These are phyloP conservation scores for Scheffersomyces quercinus DNA, from an alignment of 1,139 yeast species.

Conservation along the genomic window DNA sequence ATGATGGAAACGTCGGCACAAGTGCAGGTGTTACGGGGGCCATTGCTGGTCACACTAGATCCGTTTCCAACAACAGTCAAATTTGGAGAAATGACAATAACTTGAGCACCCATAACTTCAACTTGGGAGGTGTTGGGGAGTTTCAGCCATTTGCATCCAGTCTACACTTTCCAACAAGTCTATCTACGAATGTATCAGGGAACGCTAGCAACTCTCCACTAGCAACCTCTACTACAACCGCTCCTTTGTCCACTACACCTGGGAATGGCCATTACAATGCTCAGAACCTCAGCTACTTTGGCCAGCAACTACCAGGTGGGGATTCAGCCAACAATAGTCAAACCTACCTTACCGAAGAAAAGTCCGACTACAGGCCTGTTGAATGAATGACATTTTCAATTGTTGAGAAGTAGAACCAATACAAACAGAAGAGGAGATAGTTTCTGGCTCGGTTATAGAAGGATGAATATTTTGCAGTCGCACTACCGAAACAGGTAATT, in stretches of 20 bases:
- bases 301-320: background rate
- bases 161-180: background rate
- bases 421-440: too few relatives aligned
- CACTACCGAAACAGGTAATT: too few relatives aligned
- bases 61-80: constrained; percentile 26
- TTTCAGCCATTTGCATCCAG: constrained; percentile 1
- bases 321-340: background rate
- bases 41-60: constrained; percentile 19
- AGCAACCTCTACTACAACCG: background rate
- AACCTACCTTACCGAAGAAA: background rate
- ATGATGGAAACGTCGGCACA: background rate
- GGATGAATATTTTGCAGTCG: too few relatives aligned
- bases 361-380: too few relatives aligned
- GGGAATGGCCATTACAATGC: background rate
- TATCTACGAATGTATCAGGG: background rate
- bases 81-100: constrained; percentile 31
- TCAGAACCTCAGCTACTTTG: background rate
- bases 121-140: constrained; percentile 10
- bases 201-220: constrained; percentile 1
- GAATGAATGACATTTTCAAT: too few relatives aligned
- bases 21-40: background rate
- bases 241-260: too few relatives aligned
- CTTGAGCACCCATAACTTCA: constrained; percentile 14
- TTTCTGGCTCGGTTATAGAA: too few relatives aligned
- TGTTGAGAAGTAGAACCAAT: too few relatives aligned